Evolutionary conservation across 2,329 filamentous ascomycete genomes (phyloP).

Genomic region (Sclerotinia minor): DNA sequence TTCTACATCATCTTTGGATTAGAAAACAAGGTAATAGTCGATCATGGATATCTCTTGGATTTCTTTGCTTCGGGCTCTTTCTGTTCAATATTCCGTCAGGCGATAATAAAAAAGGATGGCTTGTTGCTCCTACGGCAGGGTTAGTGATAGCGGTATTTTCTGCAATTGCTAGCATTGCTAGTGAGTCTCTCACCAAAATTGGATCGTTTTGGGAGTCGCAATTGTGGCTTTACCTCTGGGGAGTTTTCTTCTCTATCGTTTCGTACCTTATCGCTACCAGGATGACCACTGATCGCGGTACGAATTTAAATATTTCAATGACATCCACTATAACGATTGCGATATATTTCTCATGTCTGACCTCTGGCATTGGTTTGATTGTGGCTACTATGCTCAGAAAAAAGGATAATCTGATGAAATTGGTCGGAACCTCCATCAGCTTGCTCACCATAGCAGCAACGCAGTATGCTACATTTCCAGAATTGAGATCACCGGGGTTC

Average conservation of each 20-base stretch:
- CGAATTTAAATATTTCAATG: background rate
- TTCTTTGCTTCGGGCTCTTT: conserved; percentile 31
- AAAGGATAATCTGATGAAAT: conserved; percentile 33
- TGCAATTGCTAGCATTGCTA: conserved; percentile 33
- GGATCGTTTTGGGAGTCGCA: conserved; percentile 34
- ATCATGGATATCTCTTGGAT: conserved; percentile 31
- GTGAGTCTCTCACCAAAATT: conserved; percentile 33
- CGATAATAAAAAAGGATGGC: conserved; percentile 26
- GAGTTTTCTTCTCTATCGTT: conserved; percentile 26
- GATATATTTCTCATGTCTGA: conserved; percentile 18
- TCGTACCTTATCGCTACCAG: conserved; percentile 22
- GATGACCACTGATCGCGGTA: background rate
- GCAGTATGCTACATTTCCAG: conserved; percentile 31
- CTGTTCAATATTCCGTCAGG: conserved; percentile 30
- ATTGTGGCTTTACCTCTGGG: conserved; percentile 32
- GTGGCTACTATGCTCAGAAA: conserved; percentile 31
- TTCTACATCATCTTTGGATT: conserved; percentile 34
- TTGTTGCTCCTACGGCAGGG: conserved; percentile 31
- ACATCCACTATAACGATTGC: conserved; percentile 16
- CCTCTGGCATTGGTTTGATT: conserved; percentile 27
- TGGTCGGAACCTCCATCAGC: conserved; percentile 31
- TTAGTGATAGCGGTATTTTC: conserved; percentile 31
- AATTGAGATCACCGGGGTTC: conserved; percentile 27
- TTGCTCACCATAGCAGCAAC: conserved; percentile 31
- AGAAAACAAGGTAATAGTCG: conserved; percentile 30